A percentile compares a stretch with the other conserved stretches of the same genome.
phyloP scores from a whole-genome alignment of 2,329 filamentous ascomycete genomes.

The Fusarium duplospermum region DNA sequence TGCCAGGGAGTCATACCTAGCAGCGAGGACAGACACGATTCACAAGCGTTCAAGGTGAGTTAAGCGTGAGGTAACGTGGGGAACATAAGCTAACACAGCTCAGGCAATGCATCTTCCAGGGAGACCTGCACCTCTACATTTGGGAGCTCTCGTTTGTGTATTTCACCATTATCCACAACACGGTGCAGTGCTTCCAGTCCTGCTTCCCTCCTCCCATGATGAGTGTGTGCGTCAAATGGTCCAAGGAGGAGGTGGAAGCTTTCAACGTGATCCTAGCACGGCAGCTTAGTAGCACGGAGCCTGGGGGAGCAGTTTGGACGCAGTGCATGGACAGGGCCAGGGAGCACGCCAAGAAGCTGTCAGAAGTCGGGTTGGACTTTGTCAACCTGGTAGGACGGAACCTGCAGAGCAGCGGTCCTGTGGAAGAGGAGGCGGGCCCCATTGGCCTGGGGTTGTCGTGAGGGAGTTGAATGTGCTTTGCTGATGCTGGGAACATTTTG shows the following conservation, averaged over 20 bases:
- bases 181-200: conserved; percentile 85
- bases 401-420: conserved; percentile 46
- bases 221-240: conserved; percentile 97
- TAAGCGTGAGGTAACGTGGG: not conserved
- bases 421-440: conserved; percentile 19
- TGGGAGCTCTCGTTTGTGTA: conserved; percentile 96
- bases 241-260: conserved; percentile 91
- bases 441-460: conserved; percentile 48
- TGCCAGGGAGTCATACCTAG: conserved; percentile 87
- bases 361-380: conserved; percentile 91
- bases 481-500: conserved; percentile 24
- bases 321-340: conserved; percentile 86
- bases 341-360: conserved; percentile 82
- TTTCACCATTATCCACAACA: conserved; percentile 94
- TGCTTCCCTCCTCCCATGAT: conserved; percentile 90
- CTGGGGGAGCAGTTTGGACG: conserved; percentile 79
- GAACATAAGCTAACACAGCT: conserved; percentile 16
- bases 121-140: conserved; percentile 91
- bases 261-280: conserved; percentile 87
- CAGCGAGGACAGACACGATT: conserved; percentile 81
- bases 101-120: conserved; percentile 95
- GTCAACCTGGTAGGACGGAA: conserved; percentile 79
- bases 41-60: conserved; percentile 81
- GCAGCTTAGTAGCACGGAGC: conserved; percentile 88
- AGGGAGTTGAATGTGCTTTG: conserved; percentile 21